Base-by-base conservation (phyloP, 108 stramenopile genomes). In the Skeletonema tropicum region DNA sequence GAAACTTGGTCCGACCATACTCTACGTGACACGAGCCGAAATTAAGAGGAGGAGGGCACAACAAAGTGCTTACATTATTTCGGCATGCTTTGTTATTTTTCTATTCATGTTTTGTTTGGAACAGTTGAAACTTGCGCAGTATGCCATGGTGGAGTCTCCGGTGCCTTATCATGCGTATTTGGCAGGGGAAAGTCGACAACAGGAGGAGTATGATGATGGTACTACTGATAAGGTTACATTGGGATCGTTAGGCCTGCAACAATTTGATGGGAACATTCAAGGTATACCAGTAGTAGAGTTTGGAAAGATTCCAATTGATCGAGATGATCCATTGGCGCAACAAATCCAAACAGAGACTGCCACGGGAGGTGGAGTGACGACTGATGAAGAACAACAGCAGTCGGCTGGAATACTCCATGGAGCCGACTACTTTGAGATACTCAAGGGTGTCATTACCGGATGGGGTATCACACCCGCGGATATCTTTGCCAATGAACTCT, bases 101-200 rank as follows among this genome's bases (percentile, higher is more conserved):
- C 35, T 75, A 13, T 66, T 75, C 29, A 60, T 64, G 49, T 76
- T 82, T 60, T 33, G 72, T 13, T 55, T 82, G 38, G 66, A 76
- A 29, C 71, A 73, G 59, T 23, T 70, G 36, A 82, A 82, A 39
- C 36, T 82, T 15, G 61, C 71, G 17, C 55, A 82, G 45, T 82
- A 82, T 64, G 64, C 81, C 14, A 59, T 75, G 64, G 57, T 82
- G 45, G 80, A 65, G 10, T 73, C 71, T 64, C 80, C 80, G 0
- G 38, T 82, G 36, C 74, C 74, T 41, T 32, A 75, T n/a, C 70
- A 69, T 15, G 80, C 74, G 2, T 82, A 75, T 59, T 36, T 82
- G 26, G 73, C 74, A 7, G 80, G 80, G 14, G 80, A 79, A 36
- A 33, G 42, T 68, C 31, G 33, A 7, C 9, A 31, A 2, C 65